Conservation (phyloP, 148 eudicot species). For the Oxyria digyna region DNA sequence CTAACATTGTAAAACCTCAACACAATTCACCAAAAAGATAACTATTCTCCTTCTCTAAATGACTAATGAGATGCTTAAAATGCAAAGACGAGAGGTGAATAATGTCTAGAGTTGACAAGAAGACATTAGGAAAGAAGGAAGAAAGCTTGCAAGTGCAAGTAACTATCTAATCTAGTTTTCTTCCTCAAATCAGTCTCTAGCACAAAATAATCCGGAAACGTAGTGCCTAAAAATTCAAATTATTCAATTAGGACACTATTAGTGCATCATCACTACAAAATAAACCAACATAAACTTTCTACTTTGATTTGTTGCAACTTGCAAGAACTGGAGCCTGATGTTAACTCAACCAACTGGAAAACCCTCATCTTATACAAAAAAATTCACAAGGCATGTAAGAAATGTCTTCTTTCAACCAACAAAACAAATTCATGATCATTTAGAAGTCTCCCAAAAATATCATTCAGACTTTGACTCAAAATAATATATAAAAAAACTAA, state of each 20-base stretch:
- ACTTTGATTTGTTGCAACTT: not conserved
- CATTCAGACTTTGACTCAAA: no score
- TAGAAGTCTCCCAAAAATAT: no score
- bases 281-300: not conserved
- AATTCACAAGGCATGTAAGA: no score
- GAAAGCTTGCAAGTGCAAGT: not conserved
- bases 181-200: not conserved
- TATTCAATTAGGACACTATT: no score
- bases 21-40: no score
- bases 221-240: no score
- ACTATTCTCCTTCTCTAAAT: not conserved
- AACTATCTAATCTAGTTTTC: not conserved
- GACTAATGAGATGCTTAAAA: not conserved
- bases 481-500: no score
- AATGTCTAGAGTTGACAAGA: not conserved
- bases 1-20: not conserved
- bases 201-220: not conserved
- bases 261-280: not conserved
- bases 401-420: no score
- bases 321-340: not conserved
- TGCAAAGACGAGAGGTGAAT: not conserved
- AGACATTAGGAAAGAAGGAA: not conserved
- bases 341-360: no score
- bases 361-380: no score
- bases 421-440: no score